These are phyloP conservation scores for Clathrus columnatus DNA, from an alignment of 768 basidiomycete genomes.

Conservation along the genomic window DNA sequence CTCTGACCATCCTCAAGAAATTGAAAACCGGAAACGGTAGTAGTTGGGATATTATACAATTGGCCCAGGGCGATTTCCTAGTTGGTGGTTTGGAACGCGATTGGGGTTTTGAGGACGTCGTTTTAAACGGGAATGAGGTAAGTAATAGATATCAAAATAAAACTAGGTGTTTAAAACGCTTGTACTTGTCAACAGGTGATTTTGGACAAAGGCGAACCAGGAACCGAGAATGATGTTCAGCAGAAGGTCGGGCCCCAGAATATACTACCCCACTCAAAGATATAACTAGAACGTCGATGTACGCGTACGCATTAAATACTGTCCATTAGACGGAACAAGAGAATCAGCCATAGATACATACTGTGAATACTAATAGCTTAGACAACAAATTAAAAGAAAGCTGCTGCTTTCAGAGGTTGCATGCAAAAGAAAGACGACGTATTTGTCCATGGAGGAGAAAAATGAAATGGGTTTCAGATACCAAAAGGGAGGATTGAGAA, in stretches of 20 bases:
- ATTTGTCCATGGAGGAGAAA: too few relatives aligned
- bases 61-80: slow-evolving; percentile 54
- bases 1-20: slow-evolving; percentile 35
- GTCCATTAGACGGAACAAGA: too few relatives aligned
- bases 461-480: too few relatives aligned
- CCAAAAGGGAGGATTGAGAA: too few relatives aligned
- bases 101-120: slow-evolving; percentile 77
- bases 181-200: slow-evolving; percentile 41
- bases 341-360: too few relatives aligned
- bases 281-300: neutral
- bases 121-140: slow-evolving; percentile 48
- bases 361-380: too few relatives aligned
- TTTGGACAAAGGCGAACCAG: slow-evolving; percentile 61
- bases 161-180: neutral
- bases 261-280: neutral
- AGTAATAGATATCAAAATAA: slow-evolving; percentile 13
- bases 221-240: slow-evolving; percentile 51
- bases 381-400: too few relatives aligned
- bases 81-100: slow-evolving; percentile 52
- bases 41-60: slow-evolving; percentile 35
- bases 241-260: slow-evolving; percentile 48
- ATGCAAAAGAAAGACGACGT: too few relatives aligned
- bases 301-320: neutral
- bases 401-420: too few relatives aligned
- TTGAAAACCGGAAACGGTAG: slow-evolving; percentile 22